A percentile compares a stretch with the other conserved stretches of the same genome.
These are phyloP conservation scores for Rubroboletus satanas DNA, from an alignment of 768 basidiomycete genomes.

Conservation along the genomic window DNA sequence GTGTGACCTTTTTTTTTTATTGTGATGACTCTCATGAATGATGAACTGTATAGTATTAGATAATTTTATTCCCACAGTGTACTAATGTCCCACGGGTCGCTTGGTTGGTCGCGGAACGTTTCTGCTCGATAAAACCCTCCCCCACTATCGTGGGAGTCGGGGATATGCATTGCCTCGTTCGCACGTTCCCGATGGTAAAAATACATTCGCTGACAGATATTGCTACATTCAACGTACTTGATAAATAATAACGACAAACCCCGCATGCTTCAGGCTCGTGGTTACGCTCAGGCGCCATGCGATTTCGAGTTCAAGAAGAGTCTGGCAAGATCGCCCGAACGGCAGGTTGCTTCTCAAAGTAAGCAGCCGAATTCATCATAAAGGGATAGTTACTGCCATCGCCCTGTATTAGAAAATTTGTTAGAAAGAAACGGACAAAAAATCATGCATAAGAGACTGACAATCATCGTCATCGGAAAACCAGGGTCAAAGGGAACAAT, in stretches of 20 bases:
- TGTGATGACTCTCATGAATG: too few relatives aligned
- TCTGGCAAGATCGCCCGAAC: conserved; percentile 7
- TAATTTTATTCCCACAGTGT: too few relatives aligned
- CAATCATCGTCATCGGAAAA: conserved; percentile 34
- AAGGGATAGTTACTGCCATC: conserved; percentile 24
- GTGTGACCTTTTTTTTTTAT: too few relatives aligned
- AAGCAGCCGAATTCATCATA: conserved; percentile 13
- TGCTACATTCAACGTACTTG: neutral
- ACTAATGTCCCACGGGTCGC: too few relatives aligned
- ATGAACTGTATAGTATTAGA: too few relatives aligned
- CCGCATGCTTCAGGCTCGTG: neutral
- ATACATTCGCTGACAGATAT: neutral
- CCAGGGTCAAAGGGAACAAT: conserved; percentile 37
- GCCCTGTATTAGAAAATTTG: conserved; percentile 11
- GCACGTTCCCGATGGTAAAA: neutral
- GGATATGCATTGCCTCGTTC: too few relatives aligned
- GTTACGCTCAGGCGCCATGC: neutral
- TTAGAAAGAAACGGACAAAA: neutral
- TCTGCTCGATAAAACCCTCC: too few relatives aligned
- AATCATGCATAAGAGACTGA: conserved; percentile 19
- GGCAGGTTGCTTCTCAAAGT: conserved; percentile 24
- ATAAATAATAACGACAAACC: neutral
- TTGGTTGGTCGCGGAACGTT: too few relatives aligned
- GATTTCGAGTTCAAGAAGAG: neutral
- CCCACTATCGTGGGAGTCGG: too few relatives aligned